phyloP scores from a whole-genome alignment of 208 protist genomes.

The Leishmania amazonensis region DNA sequence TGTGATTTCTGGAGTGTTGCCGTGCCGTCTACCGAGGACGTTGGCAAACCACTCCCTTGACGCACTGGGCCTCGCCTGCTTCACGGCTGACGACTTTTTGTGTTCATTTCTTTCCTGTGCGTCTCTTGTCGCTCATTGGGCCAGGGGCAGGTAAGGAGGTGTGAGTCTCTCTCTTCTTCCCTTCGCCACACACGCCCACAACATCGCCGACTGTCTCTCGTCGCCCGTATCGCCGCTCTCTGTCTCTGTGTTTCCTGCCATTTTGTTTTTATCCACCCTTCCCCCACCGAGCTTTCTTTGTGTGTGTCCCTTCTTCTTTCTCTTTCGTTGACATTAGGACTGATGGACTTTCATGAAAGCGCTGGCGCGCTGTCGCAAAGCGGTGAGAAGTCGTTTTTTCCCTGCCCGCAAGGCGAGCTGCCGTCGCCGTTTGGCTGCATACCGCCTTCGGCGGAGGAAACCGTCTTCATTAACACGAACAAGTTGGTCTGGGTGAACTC shows the following conservation, averaged over 20 bases:
- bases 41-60: background rate
- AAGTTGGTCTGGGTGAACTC: conserved; percentile 39
- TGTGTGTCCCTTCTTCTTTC: background rate
- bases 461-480: conserved; percentile 37
- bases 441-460: conserved; percentile 9
- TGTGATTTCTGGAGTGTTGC: background rate
- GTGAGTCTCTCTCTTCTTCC: background rate
- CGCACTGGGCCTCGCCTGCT: background rate
- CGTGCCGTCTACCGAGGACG: background rate
- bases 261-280: background rate
- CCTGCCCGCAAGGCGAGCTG: conserved; percentile 20
- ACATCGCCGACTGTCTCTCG: background rate
- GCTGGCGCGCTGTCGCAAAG: background rate
- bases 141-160: background rate
- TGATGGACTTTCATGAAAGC: background rate
- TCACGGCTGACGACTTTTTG: background rate
- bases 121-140: background rate
- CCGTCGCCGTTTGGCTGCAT: conserved; percentile 38
- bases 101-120: background rate
- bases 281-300: background rate
- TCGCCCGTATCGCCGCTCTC: background rate
- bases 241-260: background rate
- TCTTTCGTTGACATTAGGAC: background rate
- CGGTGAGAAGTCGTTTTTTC: background rate
- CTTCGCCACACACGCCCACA: background rate